Conservation (phyloP, 345 rosid genomes). For the Ricinus communis region DNA sequence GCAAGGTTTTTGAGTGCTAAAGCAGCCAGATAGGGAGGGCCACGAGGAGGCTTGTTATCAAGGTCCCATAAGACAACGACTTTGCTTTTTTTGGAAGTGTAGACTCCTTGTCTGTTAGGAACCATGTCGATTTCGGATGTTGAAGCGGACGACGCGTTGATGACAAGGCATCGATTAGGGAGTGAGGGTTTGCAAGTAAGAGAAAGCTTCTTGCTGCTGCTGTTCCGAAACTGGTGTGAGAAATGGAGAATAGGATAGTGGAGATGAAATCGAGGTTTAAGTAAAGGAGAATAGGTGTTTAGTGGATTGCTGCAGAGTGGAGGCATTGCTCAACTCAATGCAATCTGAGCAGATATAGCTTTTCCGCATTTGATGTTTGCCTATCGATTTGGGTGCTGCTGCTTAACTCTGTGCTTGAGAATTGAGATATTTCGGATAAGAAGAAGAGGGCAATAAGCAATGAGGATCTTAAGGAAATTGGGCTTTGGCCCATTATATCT, state of each 20-base stretch:
- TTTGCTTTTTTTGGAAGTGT: constrained; percentile 58
- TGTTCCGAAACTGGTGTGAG: constrained; percentile 26
- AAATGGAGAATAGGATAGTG: constrained; percentile 30
- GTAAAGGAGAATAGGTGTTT: constrained; percentile 9
- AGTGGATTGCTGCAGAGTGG: constrained; percentile 47
- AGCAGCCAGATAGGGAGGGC: constrained; percentile 79
- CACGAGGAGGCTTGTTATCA: constrained; percentile 92
- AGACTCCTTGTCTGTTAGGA: constrained; percentile 64
- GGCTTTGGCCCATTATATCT: not conserved
- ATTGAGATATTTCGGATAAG: constrained; percentile 1
- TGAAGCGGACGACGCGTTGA: constrained; percentile 35
- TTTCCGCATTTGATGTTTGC: not conserved
- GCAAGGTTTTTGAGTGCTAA: constrained; percentile 57
- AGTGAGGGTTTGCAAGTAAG: constrained; percentile 2
- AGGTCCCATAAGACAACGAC: constrained; percentile 94
- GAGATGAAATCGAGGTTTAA: constrained; percentile 28
- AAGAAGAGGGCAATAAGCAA: not conserved
- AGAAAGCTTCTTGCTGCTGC: constrained; percentile 12
- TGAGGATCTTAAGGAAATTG: not conserved
- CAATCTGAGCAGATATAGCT: not conserved
- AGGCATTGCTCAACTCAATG: too few species aligned
- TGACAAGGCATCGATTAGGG: constrained; percentile 14
- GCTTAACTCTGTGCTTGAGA: too few species aligned
- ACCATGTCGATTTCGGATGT: constrained; percentile 81
- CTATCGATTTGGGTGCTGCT: too few species aligned